Evolutionary conservation across 495 filamentous ascomycete genomes (phyloP), one percentile per base, ranked within the genome.

Genomic region (Neurospora sp.): DNA sequence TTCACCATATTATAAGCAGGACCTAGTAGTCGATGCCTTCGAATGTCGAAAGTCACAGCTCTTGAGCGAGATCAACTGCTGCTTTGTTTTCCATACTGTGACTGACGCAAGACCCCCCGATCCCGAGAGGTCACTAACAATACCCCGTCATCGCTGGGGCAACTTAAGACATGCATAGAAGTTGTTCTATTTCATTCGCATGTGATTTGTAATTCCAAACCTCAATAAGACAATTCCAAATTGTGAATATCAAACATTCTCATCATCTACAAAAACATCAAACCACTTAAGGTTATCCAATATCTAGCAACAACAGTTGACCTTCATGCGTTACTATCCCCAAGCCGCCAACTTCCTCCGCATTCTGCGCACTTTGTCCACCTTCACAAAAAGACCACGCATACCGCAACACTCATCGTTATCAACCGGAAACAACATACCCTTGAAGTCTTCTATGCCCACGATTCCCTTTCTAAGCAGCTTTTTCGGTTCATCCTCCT

Each of bases 381-480:
- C 71, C 75, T 75, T 83, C 65, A 79, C 78, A 16, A 76, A 82
- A n/a, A 72, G 74, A 47, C 74, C 76, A 53, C 72, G 77, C 59
- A 39, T n/a, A 40, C 22, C 59, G 14, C 68, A 22, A n/a, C 68
- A 70, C 31, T 38, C 73, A 69, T 22, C 69, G 22, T 35, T 47
- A 41, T 42, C 68, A 39, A 39, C 37, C 31, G 39, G 27, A 42
- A 40, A 61, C 35, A 69, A 39, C 44, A 69, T 72, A 27, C 65
- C 88, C 27, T 82, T 75, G 9, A 71, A 69, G 45, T 61, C 72
- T 74, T 90, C 90, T 72, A 91, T 92, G 83, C 87, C 92, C 16
- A 84, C 86, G 7, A 89, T 96, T 74, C 92, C 94, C 3, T 94
- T 97, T 70, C 79, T 97, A 39, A 84, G 90, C 74, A 89, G 91